These are phyloP conservation scores for Nemania sp. DNA, from an alignment of 2,329 filamentous ascomycete genomes.

Conservation along the genomic window DNA sequence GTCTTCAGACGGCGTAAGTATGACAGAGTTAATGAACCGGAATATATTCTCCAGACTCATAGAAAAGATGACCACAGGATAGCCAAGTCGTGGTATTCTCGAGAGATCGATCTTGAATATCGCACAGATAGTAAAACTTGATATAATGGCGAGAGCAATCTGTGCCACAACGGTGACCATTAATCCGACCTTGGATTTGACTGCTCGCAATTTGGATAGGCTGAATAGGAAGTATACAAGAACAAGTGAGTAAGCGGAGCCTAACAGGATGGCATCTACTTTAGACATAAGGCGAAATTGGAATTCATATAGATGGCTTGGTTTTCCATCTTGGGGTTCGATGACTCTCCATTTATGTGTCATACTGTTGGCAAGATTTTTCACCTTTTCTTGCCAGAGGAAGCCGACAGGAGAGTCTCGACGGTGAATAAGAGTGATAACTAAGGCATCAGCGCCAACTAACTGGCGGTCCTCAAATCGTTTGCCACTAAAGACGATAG, in stretches of 20 bases:
- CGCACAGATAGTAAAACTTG: conserved; percentile 83
- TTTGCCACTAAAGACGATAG: conserved; percentile 86
- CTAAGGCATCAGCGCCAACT: conserved; percentile 79
- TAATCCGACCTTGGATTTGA: conserved; percentile 80
- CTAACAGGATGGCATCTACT: conserved; percentile 72
- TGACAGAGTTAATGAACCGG: conserved; percentile 80
- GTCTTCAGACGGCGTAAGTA: conserved; percentile 76
- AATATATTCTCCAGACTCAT: conserved; percentile 85
- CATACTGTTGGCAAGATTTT: conserved; percentile 62
- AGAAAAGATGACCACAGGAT: conserved; percentile 80
- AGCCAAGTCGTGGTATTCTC: conserved; percentile 78
- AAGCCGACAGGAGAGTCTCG: conserved; percentile 72
- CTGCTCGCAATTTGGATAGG: conserved; percentile 75
- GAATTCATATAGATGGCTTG: conserved; percentile 79
- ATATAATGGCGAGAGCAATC: conserved; percentile 78
- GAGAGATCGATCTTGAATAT: conserved; percentile 80
- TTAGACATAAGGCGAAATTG: conserved; percentile 79
- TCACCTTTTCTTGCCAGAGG: conserved; percentile 73
- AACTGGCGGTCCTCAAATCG: conserved; percentile 75
- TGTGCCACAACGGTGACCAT: conserved; percentile 78
- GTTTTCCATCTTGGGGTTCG: conserved; percentile 64
- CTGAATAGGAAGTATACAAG: conserved; percentile 74
- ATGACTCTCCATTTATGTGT: conserved; percentile 73
- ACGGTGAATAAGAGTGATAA: conserved; percentile 80
- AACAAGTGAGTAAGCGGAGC: conserved; percentile 73